A percentile compares a stretch with the other conserved stretches of the same genome.
phyloP scores from a whole-genome alignment of 2,329 filamentous ascomycete species.

The Trichoderma oligosporum region DNA sequence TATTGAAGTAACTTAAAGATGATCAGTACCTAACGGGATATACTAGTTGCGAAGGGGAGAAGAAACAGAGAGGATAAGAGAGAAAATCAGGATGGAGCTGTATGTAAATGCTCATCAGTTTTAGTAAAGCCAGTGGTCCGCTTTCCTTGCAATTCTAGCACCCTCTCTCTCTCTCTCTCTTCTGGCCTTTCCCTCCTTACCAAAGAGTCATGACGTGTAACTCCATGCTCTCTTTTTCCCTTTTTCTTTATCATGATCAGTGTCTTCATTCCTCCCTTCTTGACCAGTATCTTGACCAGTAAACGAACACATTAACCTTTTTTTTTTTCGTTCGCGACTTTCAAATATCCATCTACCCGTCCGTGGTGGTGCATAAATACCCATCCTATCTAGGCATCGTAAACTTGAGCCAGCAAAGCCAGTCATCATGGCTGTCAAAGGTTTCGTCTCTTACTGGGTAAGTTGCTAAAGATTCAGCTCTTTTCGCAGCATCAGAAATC shows the following conservation, averaged over 20 bases:
- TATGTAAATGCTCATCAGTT: not conserved
- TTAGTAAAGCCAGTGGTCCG: not conserved
- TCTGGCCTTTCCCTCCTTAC: no score
- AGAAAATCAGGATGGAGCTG: not conserved
- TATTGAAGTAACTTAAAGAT: not conserved
- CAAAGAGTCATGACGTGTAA: no score
- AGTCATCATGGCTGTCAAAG: conserved; percentile 31
- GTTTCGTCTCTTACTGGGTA: conserved; percentile 42
- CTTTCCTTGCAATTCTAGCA: conserved; percentile 5
- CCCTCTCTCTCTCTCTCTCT: conserved; percentile 5
- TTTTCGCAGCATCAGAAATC: not conserved
- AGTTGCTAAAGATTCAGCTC: conserved; percentile 1
- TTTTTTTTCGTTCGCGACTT: not conserved
- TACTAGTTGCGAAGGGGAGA: not conserved
- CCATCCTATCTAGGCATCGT: not conserved
- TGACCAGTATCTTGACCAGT: no score
- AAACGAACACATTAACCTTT: no score
- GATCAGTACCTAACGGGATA: not conserved
- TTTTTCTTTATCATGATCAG: not conserved
- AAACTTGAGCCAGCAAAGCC: conserved; percentile 2
- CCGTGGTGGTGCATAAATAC: not conserved
- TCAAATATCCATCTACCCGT: not conserved
- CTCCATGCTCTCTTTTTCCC: not conserved
- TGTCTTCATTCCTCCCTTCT: no score
- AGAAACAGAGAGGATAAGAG: not conserved